phyloP scores from a whole-genome alignment of 345 rosid genomes.

The Psidium friedrichsthalianum region DNA sequence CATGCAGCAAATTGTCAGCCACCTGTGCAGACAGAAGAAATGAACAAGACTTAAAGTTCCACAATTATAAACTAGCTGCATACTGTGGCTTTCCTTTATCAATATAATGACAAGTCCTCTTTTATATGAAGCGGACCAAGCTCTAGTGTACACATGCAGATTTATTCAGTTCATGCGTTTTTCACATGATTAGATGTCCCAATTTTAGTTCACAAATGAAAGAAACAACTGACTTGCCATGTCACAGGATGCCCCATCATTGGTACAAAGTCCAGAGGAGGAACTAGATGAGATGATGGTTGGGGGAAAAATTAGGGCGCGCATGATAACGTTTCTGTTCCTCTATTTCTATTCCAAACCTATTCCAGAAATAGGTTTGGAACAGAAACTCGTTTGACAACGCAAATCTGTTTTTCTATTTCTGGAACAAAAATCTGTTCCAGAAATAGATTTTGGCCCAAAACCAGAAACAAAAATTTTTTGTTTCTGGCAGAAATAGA shows the following conservation, averaged over 20 bases:
- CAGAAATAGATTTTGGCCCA: no score
- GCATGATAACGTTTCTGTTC: no score
- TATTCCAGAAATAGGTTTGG: no score
- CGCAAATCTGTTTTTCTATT: no score
- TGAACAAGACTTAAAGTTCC: background rate
- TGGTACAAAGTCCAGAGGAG: background rate
- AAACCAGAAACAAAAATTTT: no score
- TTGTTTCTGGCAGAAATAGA: no score
- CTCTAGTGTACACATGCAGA: background rate
- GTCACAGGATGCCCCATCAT: background rate
- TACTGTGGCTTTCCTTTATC: background rate
- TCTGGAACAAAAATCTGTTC: no score
- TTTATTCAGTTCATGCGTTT: background rate
- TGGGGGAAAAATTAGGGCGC: background rate
- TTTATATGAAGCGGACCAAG: background rate
- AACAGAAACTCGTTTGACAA: no score
- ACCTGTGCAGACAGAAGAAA: slow-evolving; percentile 34
- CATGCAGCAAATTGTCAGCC: slow-evolving; percentile 98
- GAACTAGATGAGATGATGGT: background rate
- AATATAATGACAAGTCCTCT: background rate
- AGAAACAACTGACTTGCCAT: background rate
- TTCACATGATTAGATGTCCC: background rate
- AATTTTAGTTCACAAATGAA: background rate
- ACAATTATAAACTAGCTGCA: background rate
- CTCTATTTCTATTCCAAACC: no score